Base-by-base conservation (phyloP, 148 eudicot species). In the Persicaria maculosa region DNA sequence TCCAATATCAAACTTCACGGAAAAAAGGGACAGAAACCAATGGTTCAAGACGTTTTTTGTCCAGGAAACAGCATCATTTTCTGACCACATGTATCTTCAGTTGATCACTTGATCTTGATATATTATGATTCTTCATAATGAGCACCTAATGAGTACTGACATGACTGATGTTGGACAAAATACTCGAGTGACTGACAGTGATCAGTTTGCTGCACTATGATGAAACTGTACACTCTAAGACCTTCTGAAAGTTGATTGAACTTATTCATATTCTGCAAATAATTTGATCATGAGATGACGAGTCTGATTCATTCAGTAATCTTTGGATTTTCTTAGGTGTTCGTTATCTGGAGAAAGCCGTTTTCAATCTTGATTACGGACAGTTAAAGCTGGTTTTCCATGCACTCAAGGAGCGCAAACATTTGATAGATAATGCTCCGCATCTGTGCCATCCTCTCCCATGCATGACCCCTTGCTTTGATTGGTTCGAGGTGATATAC, bases 391-490 rank as follows among this genome's bases (percentile, higher is more conserved):
- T 94, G 50, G 98, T 94, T 77, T 93, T 94, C 79, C 98, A 94
- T 84, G 98, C 98, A 31, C 96, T 94, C 4, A 89, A 85, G 83
- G 98, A 94, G 81, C 95, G 98, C 55, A 94, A 94, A 78, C 93
- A 87, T 79, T 78, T 94, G 78, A 94, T 94, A 62, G 96, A 90
- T 78, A 94, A 94, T 87, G 98, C 98, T 81, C 98, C 98, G 44
- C 98, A 94, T 82, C 84, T 94, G 74, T 90, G 97, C 79, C 89
- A 91, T 81, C 86, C 97, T 77, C 82, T 94, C 79, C 97, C 98
- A 64, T 91, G 97, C 86, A 94, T 94, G 98, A 94, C 98, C 65
- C 98, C 98, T 69, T 91, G 98, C 82, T 94, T 91, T 84, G 81
- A 80, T 77, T 90, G 96, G 98, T 90, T 94, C 81, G 97, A 91